Evolutionary conservation across 140 eudicot species (phyloP).

Genomic region (Ambrosia hybrid): DNA sequence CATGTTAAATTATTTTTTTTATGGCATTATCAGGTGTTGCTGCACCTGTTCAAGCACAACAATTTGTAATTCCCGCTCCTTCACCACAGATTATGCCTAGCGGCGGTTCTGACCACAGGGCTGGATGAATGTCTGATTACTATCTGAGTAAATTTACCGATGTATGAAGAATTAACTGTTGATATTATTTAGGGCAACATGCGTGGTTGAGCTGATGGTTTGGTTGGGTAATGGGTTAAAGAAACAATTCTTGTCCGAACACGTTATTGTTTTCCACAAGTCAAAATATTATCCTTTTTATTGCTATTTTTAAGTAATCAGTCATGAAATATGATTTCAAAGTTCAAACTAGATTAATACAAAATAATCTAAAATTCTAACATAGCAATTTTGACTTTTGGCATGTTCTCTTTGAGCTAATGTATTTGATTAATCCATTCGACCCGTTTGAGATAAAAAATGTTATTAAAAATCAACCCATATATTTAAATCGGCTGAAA

Average conservation of each 20-base stretch:
- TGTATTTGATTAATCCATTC: background rate
- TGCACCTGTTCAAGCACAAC: constrained; percentile 73
- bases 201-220: background rate
- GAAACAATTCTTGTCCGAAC: too few relatives aligned
- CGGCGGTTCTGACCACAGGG: constrained; percentile 80
- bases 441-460: background rate
- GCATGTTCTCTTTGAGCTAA: background rate
- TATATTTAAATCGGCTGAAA: background rate
- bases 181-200: background rate
- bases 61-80: constrained; percentile 65
- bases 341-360: background rate
- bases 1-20: background rate
- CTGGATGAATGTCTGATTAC: constrained; percentile 72
- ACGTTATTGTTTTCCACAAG: too few relatives aligned
- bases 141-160: constrained; percentile 36
- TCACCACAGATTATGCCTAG: constrained; percentile 73
- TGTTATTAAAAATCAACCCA: background rate
- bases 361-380: background rate
- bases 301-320: background rate
- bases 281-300: background rate
- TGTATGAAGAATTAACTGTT: background rate
- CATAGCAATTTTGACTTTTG: background rate
- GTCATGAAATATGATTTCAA: background rate
- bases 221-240: too few relatives aligned
- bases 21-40: constrained; percentile 56